These are phyloP conservation scores for Boechera stricta DNA, from an alignment of 345 rosid genomes.

Conservation along the genomic window DNA sequence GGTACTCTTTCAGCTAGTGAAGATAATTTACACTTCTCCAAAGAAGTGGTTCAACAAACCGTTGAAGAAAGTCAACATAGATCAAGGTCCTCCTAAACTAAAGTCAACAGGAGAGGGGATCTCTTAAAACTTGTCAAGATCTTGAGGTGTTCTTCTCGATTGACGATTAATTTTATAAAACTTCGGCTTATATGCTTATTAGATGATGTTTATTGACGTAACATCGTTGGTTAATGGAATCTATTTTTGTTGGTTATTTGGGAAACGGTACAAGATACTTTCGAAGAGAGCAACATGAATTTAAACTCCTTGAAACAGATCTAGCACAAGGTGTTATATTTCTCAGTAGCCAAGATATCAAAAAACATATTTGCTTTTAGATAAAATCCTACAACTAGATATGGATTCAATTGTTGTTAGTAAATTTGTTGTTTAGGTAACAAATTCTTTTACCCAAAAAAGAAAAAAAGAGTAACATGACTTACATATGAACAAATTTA, in stretches of 20 bases:
- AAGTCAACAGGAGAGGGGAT: neutral
- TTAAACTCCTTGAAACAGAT: no score
- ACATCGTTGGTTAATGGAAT: neutral
- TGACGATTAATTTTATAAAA: neutral
- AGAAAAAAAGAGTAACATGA: no score
- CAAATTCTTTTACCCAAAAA: no score
- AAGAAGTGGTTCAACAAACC: neutral
- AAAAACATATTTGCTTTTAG: no score
- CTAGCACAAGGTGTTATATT: no score
- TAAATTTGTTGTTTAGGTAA: no score
- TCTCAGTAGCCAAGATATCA: no score
- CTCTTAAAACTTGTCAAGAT: neutral
- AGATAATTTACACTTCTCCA: neutral
- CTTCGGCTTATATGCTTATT: neutral
- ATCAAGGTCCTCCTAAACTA: neutral
- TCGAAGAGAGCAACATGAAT: no score
- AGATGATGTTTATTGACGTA: neutral
- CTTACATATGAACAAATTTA: no score
- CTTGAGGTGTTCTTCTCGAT: neutral
- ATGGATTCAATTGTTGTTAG: no score
- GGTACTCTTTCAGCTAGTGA: neutral
- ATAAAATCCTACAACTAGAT: no score
- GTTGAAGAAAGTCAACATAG: neutral
- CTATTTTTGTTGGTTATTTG: neutral
- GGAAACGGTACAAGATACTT: neutral